Conservation (phyloP, 768 basidiomycete species). For the Boletus barrowsii region DNA sequence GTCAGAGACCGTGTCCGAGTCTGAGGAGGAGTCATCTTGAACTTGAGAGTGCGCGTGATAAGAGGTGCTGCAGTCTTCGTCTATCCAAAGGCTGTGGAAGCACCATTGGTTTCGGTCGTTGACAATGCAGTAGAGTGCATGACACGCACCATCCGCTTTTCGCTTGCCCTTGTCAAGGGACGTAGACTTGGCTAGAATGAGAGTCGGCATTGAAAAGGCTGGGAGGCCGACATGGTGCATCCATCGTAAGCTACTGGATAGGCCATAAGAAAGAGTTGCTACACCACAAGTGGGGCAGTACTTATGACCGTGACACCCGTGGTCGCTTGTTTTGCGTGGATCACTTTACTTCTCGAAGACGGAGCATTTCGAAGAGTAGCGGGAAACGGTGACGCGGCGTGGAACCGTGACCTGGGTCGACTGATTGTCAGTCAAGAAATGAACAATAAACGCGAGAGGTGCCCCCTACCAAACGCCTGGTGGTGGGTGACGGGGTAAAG, state of each 20-base stretch:
- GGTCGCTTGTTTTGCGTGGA: too few relatives aligned
- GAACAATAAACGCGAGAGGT: too few relatives aligned
- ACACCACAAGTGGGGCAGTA: neutral
- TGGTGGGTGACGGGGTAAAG: too few relatives aligned
- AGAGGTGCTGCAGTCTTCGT: neutral
- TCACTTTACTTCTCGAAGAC: too few relatives aligned
- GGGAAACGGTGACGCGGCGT: too few relatives aligned
- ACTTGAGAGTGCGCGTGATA: neutral
- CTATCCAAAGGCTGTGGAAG: constrained; percentile 9
- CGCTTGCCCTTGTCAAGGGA: constrained; percentile 20
- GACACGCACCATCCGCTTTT: constrained; percentile 15
- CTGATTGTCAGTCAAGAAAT: too few relatives aligned
- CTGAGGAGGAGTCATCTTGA: neutral
- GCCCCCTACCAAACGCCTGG: too few relatives aligned
- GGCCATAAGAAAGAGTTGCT: constrained; percentile 5
- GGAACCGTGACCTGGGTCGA: too few relatives aligned
- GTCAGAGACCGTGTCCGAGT: constrained; percentile 4
- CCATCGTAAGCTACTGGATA: constrained; percentile 6
- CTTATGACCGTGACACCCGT: too few relatives aligned
- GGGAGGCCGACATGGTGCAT: constrained; percentile 7
- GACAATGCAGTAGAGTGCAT: too few relatives aligned
- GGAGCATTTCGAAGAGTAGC: too few relatives aligned
- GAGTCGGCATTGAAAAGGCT: constrained; percentile 3
- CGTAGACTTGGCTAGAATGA: neutral
- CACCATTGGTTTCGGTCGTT: neutral